Base-by-base conservation (phyloP, 768 basidiomycete species). In the Serpula lacrymans region DNA sequence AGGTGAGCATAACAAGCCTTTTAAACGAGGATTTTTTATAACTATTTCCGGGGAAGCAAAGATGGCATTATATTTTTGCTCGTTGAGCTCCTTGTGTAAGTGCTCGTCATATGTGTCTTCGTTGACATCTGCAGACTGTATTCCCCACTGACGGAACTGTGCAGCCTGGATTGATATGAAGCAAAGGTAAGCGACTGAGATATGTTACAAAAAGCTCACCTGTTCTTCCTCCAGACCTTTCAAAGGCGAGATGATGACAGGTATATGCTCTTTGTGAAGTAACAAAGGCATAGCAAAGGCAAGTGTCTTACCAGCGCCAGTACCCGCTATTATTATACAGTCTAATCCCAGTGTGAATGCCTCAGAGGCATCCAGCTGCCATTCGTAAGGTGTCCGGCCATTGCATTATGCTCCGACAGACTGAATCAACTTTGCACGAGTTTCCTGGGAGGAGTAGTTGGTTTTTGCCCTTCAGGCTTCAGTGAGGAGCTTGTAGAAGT, bases 11-110 rank as follows among this genome's bases (percentile, higher is more conserved):
- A 70, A 48, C 2, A 52, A 29, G 21, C 53, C 42, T 0, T 54
- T 56, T 39, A 68, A 66, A 1, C 18, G 42, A 2, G 43, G 27
- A 46, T 70, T 58, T 41, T 58, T 41, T 18, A 68, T 52, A 18
- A 62, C 64, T 67, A 70, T 67, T 40, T 72, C 67, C 0, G 70
- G 67, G 4, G 64, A 68, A 1, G 62, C 56, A 18, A 69, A 41
- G 6, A 70, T 54, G 10, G 49, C 63, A 20, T 50, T 54, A 36
- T 53, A 57, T 1, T 48, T 46, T 13, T n/a, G 41, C 4, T 44
- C 21, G 22, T 57, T 29, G 21, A 62, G 41, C 33, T 57, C 50
- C 63, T 65, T 14, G n/a, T n/a, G n/a, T n/a, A n/a, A n/a, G n/a
- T n/a, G n/a, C n/a, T n/a, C n/a, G n/a, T n/a, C n/a, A n/a, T n/a